These are phyloP conservation scores for Colletotrichum truncatum DNA, from an alignment of 2,329 filamentous ascomycete genomes.

Conservation along the genomic window DNA sequence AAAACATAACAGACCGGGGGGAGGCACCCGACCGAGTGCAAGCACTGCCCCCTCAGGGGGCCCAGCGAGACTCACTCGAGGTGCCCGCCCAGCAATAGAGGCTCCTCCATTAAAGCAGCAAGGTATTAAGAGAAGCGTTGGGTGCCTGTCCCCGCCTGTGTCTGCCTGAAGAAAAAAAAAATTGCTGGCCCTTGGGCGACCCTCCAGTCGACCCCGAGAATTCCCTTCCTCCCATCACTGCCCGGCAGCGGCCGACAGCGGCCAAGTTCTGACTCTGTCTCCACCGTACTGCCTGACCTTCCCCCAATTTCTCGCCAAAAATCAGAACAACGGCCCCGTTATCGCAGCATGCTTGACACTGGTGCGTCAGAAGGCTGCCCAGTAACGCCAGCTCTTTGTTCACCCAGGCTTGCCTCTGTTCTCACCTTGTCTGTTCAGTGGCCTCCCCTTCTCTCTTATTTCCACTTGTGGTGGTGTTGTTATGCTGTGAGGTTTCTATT, in stretches of 20 bases:
- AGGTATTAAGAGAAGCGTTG: not conserved
- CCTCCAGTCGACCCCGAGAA: not conserved
- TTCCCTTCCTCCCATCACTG: not conserved
- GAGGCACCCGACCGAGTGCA: not conserved
- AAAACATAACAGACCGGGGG: slow-evolving; percentile 14
- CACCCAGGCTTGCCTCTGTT: not conserved
- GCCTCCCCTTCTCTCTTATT: not conserved
- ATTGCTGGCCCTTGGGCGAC: not conserved
- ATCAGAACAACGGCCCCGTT: slow-evolving; percentile 21
- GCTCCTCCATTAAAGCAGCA: slow-evolving; percentile 19
- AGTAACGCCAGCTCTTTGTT: not conserved
- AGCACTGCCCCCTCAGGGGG: not conserved
- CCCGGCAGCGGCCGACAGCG: slow-evolving; percentile 21
- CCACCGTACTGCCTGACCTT: slow-evolving; percentile 3
- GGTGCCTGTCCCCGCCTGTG: slow-evolving; percentile 10
- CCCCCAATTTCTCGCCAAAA: not conserved
- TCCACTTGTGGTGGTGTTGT: not conserved
- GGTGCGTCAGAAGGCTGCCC: not conserved
- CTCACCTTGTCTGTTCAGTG: not conserved
- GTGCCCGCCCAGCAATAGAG: not conserved
- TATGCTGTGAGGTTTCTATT: not conserved
- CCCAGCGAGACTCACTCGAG: not conserved
- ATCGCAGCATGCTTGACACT: slow-evolving; percentile 15
- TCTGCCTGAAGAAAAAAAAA: not conserved
- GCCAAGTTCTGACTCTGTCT: slow-evolving; percentile 8